These are phyloP conservation scores for Aspergillus taichungensis DNA, from an alignment of 495 filamentous ascomycete genomes.

Conservation along the genomic window DNA sequence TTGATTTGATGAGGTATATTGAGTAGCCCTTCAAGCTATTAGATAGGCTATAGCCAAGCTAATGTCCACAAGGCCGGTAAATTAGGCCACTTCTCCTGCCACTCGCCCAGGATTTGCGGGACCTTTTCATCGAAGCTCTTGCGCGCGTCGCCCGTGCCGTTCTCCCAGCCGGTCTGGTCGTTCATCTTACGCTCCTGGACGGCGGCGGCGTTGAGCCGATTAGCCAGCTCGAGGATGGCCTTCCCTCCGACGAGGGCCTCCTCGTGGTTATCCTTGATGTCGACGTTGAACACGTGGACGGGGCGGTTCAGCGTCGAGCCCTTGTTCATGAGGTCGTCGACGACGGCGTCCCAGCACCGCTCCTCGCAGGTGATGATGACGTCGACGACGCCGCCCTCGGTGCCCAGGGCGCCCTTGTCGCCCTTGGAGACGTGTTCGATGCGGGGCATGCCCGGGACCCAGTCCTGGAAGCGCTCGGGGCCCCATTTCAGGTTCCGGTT, in stretches of 20 bases:
- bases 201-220: constrained; percentile 77
- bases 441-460: constrained; percentile 79
- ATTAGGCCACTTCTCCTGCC: constrained; percentile 93
- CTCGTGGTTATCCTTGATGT: constrained; percentile 97
- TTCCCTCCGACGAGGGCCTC: constrained; percentile 86
- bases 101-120: constrained; percentile 84
- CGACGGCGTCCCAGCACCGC: constrained; percentile 95
- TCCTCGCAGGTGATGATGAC: constrained; percentile 97
- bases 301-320: constrained; percentile 78
- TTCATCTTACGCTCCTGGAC: constrained; percentile 60
- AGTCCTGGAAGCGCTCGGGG: constrained; percentile 97
- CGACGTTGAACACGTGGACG: constrained; percentile 95
- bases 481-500: constrained; percentile 89
- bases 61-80: constrained; percentile 89
- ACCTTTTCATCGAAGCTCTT: constrained; percentile 85
- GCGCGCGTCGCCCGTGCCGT: constrained; percentile 56
- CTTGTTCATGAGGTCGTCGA: constrained; percentile 84
- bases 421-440: constrained; percentile 46
- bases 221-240: constrained; percentile 86
- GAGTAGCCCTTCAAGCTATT: neutral
- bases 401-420: constrained; percentile 67
- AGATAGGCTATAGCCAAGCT: constrained; percentile 68
- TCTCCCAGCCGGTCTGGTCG: constrained; percentile 57
- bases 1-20: constrained; percentile 1
- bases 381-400: constrained; percentile 86